These are phyloP conservation scores for Avena eriantha DNA, from an alignment of 176 grass and related monocot species.

Conservation along the genomic window DNA sequence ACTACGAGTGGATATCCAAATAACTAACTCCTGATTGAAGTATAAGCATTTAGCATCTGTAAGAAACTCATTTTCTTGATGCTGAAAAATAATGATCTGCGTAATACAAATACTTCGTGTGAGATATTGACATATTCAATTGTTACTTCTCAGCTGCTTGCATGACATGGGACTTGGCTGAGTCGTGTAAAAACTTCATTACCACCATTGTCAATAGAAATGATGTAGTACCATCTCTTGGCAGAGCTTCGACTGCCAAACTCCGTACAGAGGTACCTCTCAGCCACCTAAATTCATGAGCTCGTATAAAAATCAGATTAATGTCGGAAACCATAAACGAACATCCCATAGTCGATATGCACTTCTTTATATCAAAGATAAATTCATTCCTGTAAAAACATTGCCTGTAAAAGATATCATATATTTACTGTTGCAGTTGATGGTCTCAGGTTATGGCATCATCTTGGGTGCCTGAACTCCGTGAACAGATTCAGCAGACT, in stretches of 20 bases:
- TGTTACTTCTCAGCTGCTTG: constrained; percentile 67
- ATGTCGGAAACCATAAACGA: constrained; percentile 19
- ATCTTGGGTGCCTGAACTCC: constrained; percentile 79
- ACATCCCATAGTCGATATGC: background rate
- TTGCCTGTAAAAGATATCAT: constrained; percentile 12
- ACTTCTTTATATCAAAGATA: background rate
- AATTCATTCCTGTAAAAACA: background rate
- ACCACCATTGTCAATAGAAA: constrained; percentile 80
- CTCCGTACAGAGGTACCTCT: constrained; percentile 69
- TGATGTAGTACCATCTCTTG: constrained; percentile 80
- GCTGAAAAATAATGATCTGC: constrained; percentile 31
- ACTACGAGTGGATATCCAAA: constrained; percentile 14
- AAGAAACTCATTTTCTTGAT: constrained; percentile 11
- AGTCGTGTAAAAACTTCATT: constrained; percentile 77
- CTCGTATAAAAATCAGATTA: constrained; percentile 13
- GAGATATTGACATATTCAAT: constrained; percentile 42
- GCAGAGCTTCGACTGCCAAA: constrained; percentile 54
- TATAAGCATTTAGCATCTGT: constrained; percentile 36
- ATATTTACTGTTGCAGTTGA: constrained; percentile 26
- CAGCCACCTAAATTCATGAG: constrained; percentile 6
- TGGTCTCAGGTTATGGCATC: constrained; percentile 69
- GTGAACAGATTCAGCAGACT: constrained; percentile 72
- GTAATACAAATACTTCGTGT: background rate
- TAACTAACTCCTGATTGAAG: background rate
- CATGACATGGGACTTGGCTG: constrained; percentile 93